Evolutionary conservation across 1,284 basidiomycete genomes (phyloP).

Genomic region (Cutaneotrichosporon dermatis): DNA sequence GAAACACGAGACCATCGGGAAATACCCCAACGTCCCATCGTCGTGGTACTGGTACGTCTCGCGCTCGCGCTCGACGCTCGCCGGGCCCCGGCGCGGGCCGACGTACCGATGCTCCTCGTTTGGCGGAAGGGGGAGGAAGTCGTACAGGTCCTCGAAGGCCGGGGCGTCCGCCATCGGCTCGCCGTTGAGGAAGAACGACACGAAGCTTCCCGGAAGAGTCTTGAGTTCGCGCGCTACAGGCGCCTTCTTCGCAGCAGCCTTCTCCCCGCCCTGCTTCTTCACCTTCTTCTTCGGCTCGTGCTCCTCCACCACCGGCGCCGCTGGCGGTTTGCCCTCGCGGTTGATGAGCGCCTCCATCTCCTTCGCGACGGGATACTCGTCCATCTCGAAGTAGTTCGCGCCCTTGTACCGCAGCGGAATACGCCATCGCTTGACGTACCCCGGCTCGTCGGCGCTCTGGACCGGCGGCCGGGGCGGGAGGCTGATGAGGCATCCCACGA

Average conservation of each 20-base stretch:
- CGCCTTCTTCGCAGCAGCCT: background rate
- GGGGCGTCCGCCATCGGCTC: conserved; percentile 63
- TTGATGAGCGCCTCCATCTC: conserved; percentile 90
- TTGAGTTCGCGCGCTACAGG: conserved; percentile 53
- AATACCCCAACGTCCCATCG: conserved; percentile 93
- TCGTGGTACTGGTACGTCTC: conserved; percentile 57
- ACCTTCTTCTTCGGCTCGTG: conserved; percentile 50
- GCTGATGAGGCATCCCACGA: conserved; percentile 66
- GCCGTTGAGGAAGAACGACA: conserved; percentile 92
- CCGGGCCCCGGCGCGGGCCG: conserved; percentile 3
- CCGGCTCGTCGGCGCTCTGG: conserved; percentile 60
- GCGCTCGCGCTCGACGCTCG: conserved; percentile 46
- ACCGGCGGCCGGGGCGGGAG: conserved; percentile 62
- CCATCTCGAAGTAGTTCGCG: conserved; percentile 92
- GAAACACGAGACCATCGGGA: conserved; percentile 88
- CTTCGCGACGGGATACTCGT: conserved; percentile 85
- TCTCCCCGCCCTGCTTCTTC: conserved; percentile 34
- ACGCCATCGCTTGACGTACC: conserved; percentile 73
- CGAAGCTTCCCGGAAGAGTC: conserved; percentile 64
- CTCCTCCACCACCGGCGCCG: conserved; percentile 11
- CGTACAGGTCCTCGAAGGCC: conserved; percentile 85
- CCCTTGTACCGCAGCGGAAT: conserved; percentile 91
- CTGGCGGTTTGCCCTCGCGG: conserved; percentile 49
- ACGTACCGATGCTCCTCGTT: conserved; percentile 4
- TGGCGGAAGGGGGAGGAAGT: conserved; percentile 78